These are phyloP conservation scores for Persicaria tinctoria DNA, from an alignment of 148 eudicot species.

Conservation along the genomic window DNA sequence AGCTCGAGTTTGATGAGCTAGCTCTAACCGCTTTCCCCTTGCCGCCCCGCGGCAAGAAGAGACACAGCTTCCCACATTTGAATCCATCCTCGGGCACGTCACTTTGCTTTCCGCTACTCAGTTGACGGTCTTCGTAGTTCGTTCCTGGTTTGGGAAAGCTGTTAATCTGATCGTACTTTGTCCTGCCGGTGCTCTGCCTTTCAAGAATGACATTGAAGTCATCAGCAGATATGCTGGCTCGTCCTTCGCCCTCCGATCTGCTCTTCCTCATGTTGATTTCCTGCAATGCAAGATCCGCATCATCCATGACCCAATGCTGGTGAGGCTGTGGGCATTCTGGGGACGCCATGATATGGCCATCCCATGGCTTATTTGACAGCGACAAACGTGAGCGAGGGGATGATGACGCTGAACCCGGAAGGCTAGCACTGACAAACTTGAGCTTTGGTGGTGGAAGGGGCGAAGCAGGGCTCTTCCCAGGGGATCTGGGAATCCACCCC, in stretches of 20 bases:
- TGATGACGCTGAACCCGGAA: conserved; percentile 49
- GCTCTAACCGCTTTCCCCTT: conserved; percentile 59
- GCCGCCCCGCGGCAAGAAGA: conserved; percentile 69
- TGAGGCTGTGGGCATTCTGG: conserved; percentile 15
- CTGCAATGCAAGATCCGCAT: conserved; percentile 32
- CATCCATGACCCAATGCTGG: conserved; percentile 45
- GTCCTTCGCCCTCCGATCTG: conserved; percentile 57
- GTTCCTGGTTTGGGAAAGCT: conserved; percentile 19
- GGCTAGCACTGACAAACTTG: conserved; percentile 52
- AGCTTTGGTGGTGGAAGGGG: conserved; percentile 36
- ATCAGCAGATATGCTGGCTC: conserved; percentile 33
- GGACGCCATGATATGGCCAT: neutral
- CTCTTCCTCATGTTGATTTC: conserved; percentile 46
- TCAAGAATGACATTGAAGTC: conserved; percentile 56
- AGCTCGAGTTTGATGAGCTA: conserved; percentile 22
- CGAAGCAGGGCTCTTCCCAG: conserved; percentile 12
- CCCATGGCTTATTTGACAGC: conserved; percentile 26
- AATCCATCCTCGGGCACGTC: conserved; percentile 36
- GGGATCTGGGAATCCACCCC: neutral
- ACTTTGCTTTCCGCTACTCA: conserved; percentile 14
- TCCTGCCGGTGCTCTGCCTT: conserved; percentile 12
- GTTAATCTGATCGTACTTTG: conserved; percentile 3
- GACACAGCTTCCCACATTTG: conserved; percentile 76
- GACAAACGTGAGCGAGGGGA: conserved; percentile 32
- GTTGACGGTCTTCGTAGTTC: neutral